phyloP scores from a whole-genome alignment of 768 basidiomycete species.

The Chiua virens region DNA sequence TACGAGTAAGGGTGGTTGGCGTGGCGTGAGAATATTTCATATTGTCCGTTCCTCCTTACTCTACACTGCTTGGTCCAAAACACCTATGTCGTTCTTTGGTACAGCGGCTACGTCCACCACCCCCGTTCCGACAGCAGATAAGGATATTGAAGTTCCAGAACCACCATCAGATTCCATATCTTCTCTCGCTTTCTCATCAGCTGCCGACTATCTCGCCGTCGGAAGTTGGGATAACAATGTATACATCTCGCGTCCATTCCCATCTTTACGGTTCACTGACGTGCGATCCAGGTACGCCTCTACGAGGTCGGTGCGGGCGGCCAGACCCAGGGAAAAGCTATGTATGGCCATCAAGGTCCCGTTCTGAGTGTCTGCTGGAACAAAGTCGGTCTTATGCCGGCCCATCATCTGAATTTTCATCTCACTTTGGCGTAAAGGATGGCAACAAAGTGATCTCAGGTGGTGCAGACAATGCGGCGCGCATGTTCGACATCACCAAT shows the following conservation, averaged over 20 bases:
- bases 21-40: slow-evolving; percentile 27
- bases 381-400: slow-evolving; percentile 49
- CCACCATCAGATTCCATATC: slow-evolving; percentile 89
- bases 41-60: not conserved
- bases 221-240: slow-evolving; percentile 95
- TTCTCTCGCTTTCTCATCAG: slow-evolving; percentile 77
- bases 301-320: slow-evolving; percentile 85
- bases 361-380: slow-evolving; percentile 90
- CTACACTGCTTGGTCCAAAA: no score
- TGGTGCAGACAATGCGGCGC: slow-evolving; percentile 93
- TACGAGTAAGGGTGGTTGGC: slow-evolving; percentile 9
- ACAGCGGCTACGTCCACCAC: slow-evolving; percentile 32
- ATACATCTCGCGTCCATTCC: not conserved
- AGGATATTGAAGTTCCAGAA: slow-evolving; percentile 79
- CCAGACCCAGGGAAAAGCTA: slow-evolving; percentile 84
- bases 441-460: slow-evolving; percentile 90
- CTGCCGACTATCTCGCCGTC: slow-evolving; percentile 87
- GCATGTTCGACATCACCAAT: slow-evolving; percentile 87
- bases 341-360: slow-evolving; percentile 89
- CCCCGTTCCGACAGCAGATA: slow-evolving; percentile 49
- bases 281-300: slow-evolving; percentile 67
- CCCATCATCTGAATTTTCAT: slow-evolving; percentile 1
- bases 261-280: slow-evolving; percentile 2
- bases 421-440: slow-evolving; percentile 50
- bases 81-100: slow-evolving; percentile 45